Base-by-base conservation (phyloP, 1,284 basidiomycete species). In the Cystobasidium sp. region DNA sequence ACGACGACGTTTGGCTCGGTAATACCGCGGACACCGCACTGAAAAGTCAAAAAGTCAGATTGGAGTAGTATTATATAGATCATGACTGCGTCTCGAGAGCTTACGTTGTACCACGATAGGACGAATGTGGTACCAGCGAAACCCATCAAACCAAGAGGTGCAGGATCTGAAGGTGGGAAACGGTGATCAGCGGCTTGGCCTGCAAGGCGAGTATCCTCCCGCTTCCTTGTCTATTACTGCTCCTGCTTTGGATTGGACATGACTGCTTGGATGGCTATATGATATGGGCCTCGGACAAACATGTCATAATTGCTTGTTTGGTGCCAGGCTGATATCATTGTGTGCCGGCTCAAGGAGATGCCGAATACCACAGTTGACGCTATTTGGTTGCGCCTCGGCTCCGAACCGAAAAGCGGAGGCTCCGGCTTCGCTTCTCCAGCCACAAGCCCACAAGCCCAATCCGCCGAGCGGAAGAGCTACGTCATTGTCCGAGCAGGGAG, bases 1-100 rank as follows among this genome's bases (percentile, higher is more conserved):
- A 94, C 86, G 76, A 95, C 88, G 68, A 90, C 88, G 80, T 94
- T 94, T 84, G 49, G 88, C 83, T 68, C 85, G 80, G 79, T 80
- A 69, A 85, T 81, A 41, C 80, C 79, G 44, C 83, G 80, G 2
- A 83, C 80, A 61, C 70, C 70, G 62, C 39, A 47, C 64, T 66
- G 14, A 3, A 18, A 47, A n/a, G 9, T n/a, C 9, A 53, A 22
- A 20, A 20, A 41, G 56, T 41, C 20, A 22, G 39, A 59, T 37
- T 37, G 14, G 6, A 37, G 31, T 37, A 12, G 18, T 37, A 82
- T 79, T 44, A 16, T 20, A 10, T 78, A 73, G 63, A 83, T 79
- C 77, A 84, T 85, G 80, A 79, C 81, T 68, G 84, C 75, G 39
- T 37, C 47, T 10, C 56, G 39, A 31, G 43, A 7, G 24, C 63